Base-by-base conservation (phyloP, 2,329 filamentous ascomycete genomes). In the Neoarthrinium moseri region DNA sequence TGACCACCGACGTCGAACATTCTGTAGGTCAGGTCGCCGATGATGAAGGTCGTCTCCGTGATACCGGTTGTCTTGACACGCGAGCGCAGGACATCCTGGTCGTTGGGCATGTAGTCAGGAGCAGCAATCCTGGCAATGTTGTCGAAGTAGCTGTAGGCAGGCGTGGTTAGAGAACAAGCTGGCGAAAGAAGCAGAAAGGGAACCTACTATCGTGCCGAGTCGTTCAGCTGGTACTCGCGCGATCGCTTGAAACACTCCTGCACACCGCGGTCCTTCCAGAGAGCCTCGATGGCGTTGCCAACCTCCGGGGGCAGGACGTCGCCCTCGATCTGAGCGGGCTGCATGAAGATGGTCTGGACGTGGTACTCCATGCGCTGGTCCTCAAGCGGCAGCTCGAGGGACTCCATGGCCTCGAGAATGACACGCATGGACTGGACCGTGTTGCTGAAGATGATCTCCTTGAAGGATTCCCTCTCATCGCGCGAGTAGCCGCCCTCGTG, bases 1-100 rank as follows among this genome's bases (percentile, higher is more conserved):
- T 96, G 91, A 55, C 91, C 92, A 79, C 91, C 91, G 36, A 96
- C 91, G 62, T 96, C 91, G 71, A 96, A 96, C 91, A 96, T 96
- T 56, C 91, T 84, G 75, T 96, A 96, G 47, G 91, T 96, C 54
- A 96, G 77, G 61, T 96, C 89, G 56, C 90, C 91, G 56, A 95
- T 95, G 66, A 94, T 94, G 73, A 96, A 96, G 24, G 89, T 94
- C 18, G 91, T 96, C 73, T 96, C 91, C 24, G 91, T 96, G 65
- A 96, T 96, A 84, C 91, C 91, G 20, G 91, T 96, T 3, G 91
- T 96, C 83, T 95, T 95, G 71, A 96, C 89, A 86, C 92, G 91
- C 58, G 91, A 96, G 58, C 91, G 86, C 48, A 96, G 85, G 22
- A 96, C 89, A 67, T 96, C 92, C 72, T 95, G 90, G 68, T 96